Evolutionary conservation across 2,329 filamentous ascomycete species (phyloP), one percentile per base, ranked within the genome.

Genomic region (Colletotrichum caudatum): DNA sequence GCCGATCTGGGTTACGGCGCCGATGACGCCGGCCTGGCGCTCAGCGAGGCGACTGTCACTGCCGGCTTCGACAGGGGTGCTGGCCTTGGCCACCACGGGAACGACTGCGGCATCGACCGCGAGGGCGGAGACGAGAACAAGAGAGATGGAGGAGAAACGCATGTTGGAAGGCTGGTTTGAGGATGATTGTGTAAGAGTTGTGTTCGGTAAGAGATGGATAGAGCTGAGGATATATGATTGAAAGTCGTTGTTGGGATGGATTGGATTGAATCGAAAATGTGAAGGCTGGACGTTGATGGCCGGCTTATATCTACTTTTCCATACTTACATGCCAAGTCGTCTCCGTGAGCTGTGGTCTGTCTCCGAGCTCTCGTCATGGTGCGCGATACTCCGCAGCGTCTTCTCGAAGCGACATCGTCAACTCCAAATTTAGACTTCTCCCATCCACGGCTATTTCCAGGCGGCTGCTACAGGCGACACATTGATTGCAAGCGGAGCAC

Each of bases 61-160:
- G 2, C 54, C 61, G 23, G 29, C 46, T 35, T 20, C 41, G 5
- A 23, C 53, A 29, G 51, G 20, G 23, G 58, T n/a, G 50, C n/a
- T 6, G 8, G 59, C n/a, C 37, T 61, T 12, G 29, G 35, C 26
- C 39, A 5, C 8, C 2, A 35, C 20, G 12, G 54, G 39, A 20
- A 60, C 16, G 8, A 29, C 54, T 5, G 66, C 61, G 37, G 54
- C 66, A 16, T 69, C 60, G 54, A 60, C 64, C n/a, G 64, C 66
- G 26, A 69, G 61, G 6, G 66, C 46, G 18, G 61, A 65, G 46
- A 37, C 56, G 14, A 51, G n/a, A 35, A 65, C 5, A 46, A 59
- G 18, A 20, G 29, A 20, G 37, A 69, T 35, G 61, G 54, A 20
- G 23, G 66, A 51, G 61, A 64, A 69, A 41, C 59, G 66, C 61